Conservation (phyloP, 805 yeast species). For the Saccharomyces mikatae region DNA sequence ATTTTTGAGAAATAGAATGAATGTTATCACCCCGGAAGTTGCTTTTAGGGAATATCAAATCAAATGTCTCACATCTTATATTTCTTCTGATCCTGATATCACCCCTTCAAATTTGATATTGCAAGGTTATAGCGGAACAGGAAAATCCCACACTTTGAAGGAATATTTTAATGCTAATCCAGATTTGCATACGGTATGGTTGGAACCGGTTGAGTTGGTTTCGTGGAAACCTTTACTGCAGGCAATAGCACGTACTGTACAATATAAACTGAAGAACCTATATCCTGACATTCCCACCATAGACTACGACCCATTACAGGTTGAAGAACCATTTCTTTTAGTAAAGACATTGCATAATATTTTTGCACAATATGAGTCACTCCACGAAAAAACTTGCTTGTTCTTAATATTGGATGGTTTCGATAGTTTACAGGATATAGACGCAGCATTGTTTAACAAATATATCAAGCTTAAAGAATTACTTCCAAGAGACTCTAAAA, state of each 20-base stretch:
- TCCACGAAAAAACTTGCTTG: conserved; percentile 7
- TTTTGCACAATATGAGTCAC: conserved; percentile 6
- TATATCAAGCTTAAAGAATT: conserved; percentile 23
- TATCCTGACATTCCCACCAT: conserved; percentile 9
- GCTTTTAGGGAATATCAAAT: conserved; percentile 22
- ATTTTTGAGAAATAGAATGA: background rate
- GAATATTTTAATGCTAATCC: conserved; percentile 13
- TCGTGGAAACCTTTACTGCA: conserved; percentile 29
- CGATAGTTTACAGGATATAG: conserved; percentile 27
- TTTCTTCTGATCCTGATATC: conserved; percentile 14
- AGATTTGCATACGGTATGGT: conserved; percentile 11
- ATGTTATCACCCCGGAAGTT: conserved; percentile 5
- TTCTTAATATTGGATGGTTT: conserved; percentile 27
- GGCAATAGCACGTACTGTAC: conserved; percentile 21
- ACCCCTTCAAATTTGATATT: conserved; percentile 22
- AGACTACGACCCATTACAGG: conserved; percentile 23
- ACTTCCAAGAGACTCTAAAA: conserved; percentile 9
- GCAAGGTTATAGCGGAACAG: conserved; percentile 26
- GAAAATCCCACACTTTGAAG: conserved; percentile 22
- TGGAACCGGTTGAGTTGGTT: conserved; percentile 26
- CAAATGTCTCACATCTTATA: conserved; percentile 13
- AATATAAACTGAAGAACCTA: conserved; percentile 10
- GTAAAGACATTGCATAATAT: conserved; percentile 14
- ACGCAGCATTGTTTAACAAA: conserved; percentile 22
- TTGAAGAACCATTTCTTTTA: conserved; percentile 25